Conservation (phyloP, 805 yeast species). For the Barnettozyma vustinii region DNA sequence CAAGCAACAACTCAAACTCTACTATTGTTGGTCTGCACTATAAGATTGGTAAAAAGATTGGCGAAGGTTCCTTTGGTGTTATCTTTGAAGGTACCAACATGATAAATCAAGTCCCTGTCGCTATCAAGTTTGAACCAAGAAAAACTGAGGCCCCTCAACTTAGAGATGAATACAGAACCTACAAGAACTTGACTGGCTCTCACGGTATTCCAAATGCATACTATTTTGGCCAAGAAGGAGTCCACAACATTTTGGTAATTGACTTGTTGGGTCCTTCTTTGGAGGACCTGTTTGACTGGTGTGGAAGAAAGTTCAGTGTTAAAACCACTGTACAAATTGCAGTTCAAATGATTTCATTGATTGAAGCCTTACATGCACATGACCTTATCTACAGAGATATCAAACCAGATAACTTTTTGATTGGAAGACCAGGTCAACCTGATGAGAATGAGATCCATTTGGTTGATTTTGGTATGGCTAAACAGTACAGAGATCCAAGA, state of each 20-base stretch:
- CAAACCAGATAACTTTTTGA: conserved; percentile 77
- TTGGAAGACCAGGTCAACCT: conserved; percentile 54
- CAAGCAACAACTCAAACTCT: conserved; percentile 13
- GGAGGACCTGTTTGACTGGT: conserved; percentile 85
- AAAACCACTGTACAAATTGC: conserved; percentile 73
- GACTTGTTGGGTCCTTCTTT: conserved; percentile 76
- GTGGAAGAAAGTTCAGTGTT: conserved; percentile 67
- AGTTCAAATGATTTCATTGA: conserved; percentile 69
- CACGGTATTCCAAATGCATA: conserved; percentile 79
- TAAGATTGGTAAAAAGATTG: conserved; percentile 77
- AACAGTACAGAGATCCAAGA: conserved; percentile 75
- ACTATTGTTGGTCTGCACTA: conserved; percentile 53
- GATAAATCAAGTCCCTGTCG: conserved; percentile 56
- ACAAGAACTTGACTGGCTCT: conserved; percentile 62
- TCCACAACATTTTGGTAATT: conserved; percentile 70
- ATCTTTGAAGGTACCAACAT: conserved; percentile 78
- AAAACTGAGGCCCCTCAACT: conserved; percentile 81
- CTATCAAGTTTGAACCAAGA: conserved; percentile 77
- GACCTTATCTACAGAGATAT: conserved; percentile 77
- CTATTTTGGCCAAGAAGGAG: conserved; percentile 82
- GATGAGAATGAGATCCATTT: conserved; percentile 66
- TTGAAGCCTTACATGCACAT: conserved; percentile 70
- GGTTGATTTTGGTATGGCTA: conserved; percentile 86
- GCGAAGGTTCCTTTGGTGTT: conserved; percentile 85
- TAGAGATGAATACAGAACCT: conserved; percentile 76